Evolutionary conservation across 73 alveolate species (phyloP).

Genomic region (Paramecium primaurelia): DNA sequence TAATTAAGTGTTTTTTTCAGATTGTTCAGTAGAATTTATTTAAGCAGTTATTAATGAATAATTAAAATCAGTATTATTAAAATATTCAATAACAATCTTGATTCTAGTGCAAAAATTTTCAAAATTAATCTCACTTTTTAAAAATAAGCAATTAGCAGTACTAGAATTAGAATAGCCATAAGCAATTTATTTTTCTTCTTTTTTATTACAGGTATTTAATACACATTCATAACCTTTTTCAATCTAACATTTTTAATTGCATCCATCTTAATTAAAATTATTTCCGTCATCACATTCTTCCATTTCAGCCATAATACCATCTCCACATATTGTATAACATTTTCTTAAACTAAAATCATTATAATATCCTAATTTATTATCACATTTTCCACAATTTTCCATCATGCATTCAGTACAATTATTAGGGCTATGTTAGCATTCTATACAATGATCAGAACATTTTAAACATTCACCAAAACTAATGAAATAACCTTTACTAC

Average conservation of each 20-base stretch:
- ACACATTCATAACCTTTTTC: slow-evolving; percentile 27
- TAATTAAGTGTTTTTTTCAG: neutral
- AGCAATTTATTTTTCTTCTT: neutral
- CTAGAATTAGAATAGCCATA: neutral
- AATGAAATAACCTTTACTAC: neutral
- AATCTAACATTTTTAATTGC: neutral
- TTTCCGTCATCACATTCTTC: slow-evolving; percentile 51
- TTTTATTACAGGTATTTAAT: neutral
- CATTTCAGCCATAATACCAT: neutral
- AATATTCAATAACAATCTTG: neutral
- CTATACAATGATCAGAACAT: neutral
- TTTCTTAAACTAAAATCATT: neutral
- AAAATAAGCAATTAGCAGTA: neutral
- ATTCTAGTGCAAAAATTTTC: neutral
- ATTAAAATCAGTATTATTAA: neutral
- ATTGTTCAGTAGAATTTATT: neutral
- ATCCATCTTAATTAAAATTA: slow-evolving; percentile 29
- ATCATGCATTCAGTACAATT: neutral
- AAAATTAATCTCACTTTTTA: neutral
- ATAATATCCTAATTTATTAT: neutral
- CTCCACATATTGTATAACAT: neutral
- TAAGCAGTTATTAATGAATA: neutral
- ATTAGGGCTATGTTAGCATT: neutral
- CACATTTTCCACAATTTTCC: neutral
- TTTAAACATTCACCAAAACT: neutral